Percentiles rank a stretch among this genome's conserved stretches.
These are phyloP conservation scores for Excoecaria agallocha DNA, from an alignment of 345 rosid species.

Conservation along the genomic window DNA sequence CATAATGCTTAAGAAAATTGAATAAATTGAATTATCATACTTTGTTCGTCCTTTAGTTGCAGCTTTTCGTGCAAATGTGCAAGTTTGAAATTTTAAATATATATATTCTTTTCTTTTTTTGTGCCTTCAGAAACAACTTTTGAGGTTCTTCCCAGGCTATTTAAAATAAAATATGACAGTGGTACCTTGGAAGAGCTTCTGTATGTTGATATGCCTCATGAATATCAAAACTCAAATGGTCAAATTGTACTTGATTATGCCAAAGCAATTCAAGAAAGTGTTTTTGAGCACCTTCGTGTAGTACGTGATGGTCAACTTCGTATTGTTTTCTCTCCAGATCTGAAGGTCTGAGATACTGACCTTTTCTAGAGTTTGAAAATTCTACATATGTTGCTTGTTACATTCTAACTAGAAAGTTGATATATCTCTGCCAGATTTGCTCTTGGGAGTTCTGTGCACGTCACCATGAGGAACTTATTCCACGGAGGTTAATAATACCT, in stretches of 20 bases:
- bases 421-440: slow-evolving; percentile 53
- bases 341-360: slow-evolving; percentile 52
- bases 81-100: neutral
- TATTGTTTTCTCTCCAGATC: slow-evolving; percentile 86
- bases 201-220: slow-evolving; percentile 94
- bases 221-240: slow-evolving; percentile 77
- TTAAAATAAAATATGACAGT: slow-evolving; percentile 96
- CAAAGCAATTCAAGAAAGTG: slow-evolving; percentile 98
- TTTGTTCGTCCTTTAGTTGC: slow-evolving; percentile 3
- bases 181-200: slow-evolving; percentile 95
- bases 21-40: neutral
- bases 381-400: slow-evolving; percentile 1
- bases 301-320: slow-evolving; percentile 98
- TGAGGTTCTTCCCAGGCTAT: slow-evolving; percentile 98
- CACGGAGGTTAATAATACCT: slow-evolving; percentile 79
- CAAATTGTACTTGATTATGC: slow-evolving; percentile 96
- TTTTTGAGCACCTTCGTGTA: slow-evolving; percentile 96
- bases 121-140: slow-evolving; percentile 71
- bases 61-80: neutral
- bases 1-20: neutral
- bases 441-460: slow-evolving; percentile 99
- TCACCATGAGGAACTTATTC: slow-evolving; percentile 95
- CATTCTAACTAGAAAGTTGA: neutral
- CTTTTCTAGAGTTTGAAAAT: neutral
- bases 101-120: slow-evolving; percentile 6